phyloP scores from a whole-genome alignment of 2,329 filamentous ascomycete genomes.

The Fusarium pseudograminearum region DNA sequence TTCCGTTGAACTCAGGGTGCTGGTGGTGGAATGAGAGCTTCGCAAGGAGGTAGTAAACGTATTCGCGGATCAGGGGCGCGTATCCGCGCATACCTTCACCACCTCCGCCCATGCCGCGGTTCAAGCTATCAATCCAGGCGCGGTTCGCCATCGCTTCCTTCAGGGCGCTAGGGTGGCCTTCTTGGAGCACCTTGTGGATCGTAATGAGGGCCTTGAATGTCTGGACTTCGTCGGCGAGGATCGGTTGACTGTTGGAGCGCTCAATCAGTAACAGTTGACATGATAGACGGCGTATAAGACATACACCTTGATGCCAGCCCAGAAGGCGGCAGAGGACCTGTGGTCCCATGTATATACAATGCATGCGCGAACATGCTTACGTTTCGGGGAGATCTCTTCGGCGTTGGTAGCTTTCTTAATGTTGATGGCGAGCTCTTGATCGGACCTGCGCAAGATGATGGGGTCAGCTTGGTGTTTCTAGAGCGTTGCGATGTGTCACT shows the following conservation, averaged over 20 bases:
- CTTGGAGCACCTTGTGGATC: constrained; percentile 96
- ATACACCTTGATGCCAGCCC: constrained; percentile 98
- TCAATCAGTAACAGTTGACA: constrained; percentile 19
- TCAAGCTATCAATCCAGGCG: constrained; percentile 92
- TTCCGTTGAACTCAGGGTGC: constrained; percentile 97
- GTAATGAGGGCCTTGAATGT: constrained; percentile 99
- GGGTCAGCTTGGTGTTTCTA: constrained; percentile 29
- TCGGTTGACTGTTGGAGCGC: constrained; percentile 78
- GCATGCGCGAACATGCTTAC: constrained; percentile 96
- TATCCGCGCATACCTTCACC: constrained; percentile 92
- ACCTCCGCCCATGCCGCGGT: constrained; percentile 81
- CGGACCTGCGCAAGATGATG: constrained; percentile 62
- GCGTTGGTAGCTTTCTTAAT: constrained; percentile 77
- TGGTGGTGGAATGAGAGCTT: constrained; percentile 97
- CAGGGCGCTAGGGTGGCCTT: constrained; percentile 89
- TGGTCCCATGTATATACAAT: constrained; percentile 99
- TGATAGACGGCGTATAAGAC: constrained; percentile 54
- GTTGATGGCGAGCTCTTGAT: constrained; percentile 76
- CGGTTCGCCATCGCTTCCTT: constrained; percentile 90
- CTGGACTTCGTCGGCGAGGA: constrained; percentile 97
- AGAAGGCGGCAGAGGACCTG: constrained; percentile 94
- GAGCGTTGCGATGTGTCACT: constrained; percentile 34
- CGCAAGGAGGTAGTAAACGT: constrained; percentile 93
- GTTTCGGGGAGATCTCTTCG: constrained; percentile 76
- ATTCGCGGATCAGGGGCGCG: constrained; percentile 92